Percentiles rank a stretch among this genome's conserved stretches.
Conservation (phyloP, 2,329 filamentous ascomycete species). For the Metarhizium guizhouense region DNA sequence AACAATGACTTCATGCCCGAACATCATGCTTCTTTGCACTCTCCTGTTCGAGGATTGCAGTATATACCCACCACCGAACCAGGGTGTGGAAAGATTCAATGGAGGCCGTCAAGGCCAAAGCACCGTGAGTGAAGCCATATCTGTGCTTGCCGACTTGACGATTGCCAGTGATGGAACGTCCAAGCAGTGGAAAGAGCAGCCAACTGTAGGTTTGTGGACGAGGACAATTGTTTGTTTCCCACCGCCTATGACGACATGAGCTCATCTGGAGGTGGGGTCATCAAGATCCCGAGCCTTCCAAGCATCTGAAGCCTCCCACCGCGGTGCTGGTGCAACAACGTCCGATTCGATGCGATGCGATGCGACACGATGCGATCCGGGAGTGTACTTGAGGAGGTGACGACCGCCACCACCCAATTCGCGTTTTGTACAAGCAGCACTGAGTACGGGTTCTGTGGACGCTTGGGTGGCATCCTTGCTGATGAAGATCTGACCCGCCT, state of each 20-base stretch:
- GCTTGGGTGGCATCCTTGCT: neutral
- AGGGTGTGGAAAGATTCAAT: too few species aligned
- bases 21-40: neutral
- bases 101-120: neutral
- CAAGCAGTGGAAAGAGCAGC: neutral
- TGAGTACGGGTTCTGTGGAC: neutral
- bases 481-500: slow-evolving; percentile 8
- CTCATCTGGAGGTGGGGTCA: neutral
- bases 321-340: neutral
- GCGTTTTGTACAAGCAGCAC: neutral
- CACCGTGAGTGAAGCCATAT: neutral
- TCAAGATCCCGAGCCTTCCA: neutral
- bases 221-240: neutral
- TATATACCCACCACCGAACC: neutral
- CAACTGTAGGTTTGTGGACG: neutral
- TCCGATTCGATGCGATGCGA: slow-evolving; percentile 4
- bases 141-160: neutral
- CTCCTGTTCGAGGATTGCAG: neutral
- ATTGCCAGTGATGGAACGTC: neutral
- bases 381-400: neutral
- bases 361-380: slow-evolving; percentile 4
- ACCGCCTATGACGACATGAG: neutral
- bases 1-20: neutral
- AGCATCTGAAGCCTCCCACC: neutral
- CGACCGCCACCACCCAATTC: neutral